Conservation (phyloP, 2,329 filamentous ascomycete genomes). For the Eutypella sp. region DNA sequence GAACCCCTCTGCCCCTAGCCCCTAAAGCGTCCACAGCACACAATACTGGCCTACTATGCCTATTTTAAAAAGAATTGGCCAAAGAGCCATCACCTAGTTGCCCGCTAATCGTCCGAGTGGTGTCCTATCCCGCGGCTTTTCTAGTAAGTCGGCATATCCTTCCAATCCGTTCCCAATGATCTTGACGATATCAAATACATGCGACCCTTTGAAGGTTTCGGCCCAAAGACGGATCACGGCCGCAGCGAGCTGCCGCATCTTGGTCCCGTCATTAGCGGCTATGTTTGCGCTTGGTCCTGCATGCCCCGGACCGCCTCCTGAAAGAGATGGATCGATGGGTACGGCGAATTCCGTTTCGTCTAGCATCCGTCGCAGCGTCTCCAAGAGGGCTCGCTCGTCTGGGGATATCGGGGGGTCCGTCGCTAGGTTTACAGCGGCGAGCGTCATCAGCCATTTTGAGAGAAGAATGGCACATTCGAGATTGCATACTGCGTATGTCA, state of each 20-base stretch:
- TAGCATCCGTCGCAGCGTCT: constrained; percentile 53
- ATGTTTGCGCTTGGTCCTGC: constrained; percentile 35
- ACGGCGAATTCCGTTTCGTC: constrained; percentile 60
- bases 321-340: constrained; percentile 52
- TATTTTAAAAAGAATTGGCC: too few relatives aligned
- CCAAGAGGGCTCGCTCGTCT: constrained; percentile 51
- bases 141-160: constrained; percentile 51
- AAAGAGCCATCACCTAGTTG: constrained; percentile 14
- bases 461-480: constrained; percentile 58
- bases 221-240: constrained; percentile 58
- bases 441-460: constrained; percentile 56
- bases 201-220: constrained; percentile 56
- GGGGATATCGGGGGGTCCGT: constrained; percentile 43
- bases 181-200: constrained; percentile 56
- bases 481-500: constrained; percentile 45
- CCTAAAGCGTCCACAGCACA: too few relatives aligned
- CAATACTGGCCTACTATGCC: too few relatives aligned
- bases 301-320: constrained; percentile 33
- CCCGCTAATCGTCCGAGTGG: constrained; percentile 33
- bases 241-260: constrained; percentile 50
- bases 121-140: constrained; percentile 48
- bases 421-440: constrained; percentile 43
- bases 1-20: too few relatives aligned
- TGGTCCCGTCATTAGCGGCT: constrained; percentile 42
- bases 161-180: constrained; percentile 54